Conservation (phyloP, 768 basidiomycete species). For the Megacollybia marginata region DNA sequence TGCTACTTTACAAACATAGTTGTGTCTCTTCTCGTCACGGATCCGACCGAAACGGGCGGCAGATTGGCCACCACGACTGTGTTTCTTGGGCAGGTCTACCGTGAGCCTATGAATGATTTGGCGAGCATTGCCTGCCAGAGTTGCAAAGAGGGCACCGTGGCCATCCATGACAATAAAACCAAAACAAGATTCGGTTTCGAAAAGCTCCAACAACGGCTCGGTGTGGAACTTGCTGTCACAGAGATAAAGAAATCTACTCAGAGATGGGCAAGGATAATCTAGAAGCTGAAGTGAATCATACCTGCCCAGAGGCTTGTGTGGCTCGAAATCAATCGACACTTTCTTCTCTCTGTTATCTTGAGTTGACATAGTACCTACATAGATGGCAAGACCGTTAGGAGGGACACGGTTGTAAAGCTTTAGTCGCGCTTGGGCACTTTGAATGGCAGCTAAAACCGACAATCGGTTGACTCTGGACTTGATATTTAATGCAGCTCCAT, state of each 20-base stretch:
- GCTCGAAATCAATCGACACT: constrained; percentile 96
- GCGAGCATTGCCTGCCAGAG: constrained; percentile 92
- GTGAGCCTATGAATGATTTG: constrained; percentile 98
- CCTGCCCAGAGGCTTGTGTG: constrained; percentile 99
- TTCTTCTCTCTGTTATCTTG: constrained; percentile 99
- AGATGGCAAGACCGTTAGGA: constrained; percentile 93
- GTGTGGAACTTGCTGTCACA: constrained; percentile 99
- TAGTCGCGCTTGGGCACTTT: constrained; percentile 93
- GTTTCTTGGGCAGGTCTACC: constrained; percentile 99
- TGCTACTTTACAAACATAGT: constrained; percentile 98
- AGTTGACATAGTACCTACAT: constrained; percentile 95
- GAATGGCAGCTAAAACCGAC: constrained; percentile 96
- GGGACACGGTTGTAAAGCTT: constrained; percentile 97
- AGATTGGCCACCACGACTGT: constrained; percentile 99
- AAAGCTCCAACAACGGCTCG: constrained; percentile 89
- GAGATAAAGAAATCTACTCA: constrained; percentile 81
- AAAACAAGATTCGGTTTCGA: constrained; percentile 97
- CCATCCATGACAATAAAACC: constrained; percentile 99
- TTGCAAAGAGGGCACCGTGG: constrained; percentile 95
- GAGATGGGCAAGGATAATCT: neutral
- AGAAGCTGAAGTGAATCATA: constrained; percentile 29
- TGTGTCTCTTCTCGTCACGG: constrained; percentile 98
- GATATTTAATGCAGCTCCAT: constrained; percentile 99
- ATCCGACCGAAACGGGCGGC: constrained; percentile 99
- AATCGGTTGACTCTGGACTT: constrained; percentile 97